Evolutionary conservation across 495 filamentous ascomycete species (phyloP).

Genomic region (Collariella sp.): DNA sequence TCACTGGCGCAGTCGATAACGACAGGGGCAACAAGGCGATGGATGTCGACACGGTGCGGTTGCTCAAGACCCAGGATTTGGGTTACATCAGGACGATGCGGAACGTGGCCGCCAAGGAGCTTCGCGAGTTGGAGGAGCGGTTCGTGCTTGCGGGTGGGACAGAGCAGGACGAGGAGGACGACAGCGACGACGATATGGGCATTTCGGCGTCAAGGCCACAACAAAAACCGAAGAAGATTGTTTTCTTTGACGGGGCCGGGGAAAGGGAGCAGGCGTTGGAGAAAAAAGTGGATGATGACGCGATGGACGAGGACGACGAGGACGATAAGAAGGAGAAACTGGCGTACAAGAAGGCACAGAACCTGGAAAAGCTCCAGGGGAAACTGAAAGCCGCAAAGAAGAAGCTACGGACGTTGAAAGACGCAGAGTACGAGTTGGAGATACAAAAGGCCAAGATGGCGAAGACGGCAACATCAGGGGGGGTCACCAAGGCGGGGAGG

Average conservation of each 20-base stretch:
- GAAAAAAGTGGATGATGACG: constrained; percentile 37
- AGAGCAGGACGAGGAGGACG: constrained; percentile 17
- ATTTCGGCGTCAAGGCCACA: background rate
- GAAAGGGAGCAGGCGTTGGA: constrained; percentile 28
- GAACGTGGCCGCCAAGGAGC: constrained; percentile 42
- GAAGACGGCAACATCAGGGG: constrained; percentile 60
- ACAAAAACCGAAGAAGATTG: constrained; percentile 34
- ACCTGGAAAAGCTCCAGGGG: constrained; percentile 32
- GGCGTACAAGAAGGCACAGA: constrained; percentile 40
- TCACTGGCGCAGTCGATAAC: constrained; percentile 47
- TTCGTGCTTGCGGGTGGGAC: constrained; percentile 31
- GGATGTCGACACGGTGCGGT: constrained; percentile 63
- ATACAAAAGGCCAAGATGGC: constrained; percentile 55
- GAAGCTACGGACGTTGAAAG: constrained; percentile 59
- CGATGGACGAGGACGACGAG: constrained; percentile 17
- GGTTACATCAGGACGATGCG: constrained; percentile 68
- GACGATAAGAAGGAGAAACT: constrained; percentile 37
- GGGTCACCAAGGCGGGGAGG: constrained; percentile 69
- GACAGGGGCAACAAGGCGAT: constrained; percentile 54
- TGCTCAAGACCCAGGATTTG: constrained; percentile 93
- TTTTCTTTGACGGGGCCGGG: constrained; percentile 35
- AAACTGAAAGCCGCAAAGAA: constrained; percentile 58
- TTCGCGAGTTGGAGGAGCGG: constrained; percentile 36
- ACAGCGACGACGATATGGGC: constrained; percentile 15
- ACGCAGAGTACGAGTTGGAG: constrained; percentile 70